Base-by-base conservation (phyloP, 2,329 filamentous ascomycete genomes). In the Fusarium duplospermum region DNA sequence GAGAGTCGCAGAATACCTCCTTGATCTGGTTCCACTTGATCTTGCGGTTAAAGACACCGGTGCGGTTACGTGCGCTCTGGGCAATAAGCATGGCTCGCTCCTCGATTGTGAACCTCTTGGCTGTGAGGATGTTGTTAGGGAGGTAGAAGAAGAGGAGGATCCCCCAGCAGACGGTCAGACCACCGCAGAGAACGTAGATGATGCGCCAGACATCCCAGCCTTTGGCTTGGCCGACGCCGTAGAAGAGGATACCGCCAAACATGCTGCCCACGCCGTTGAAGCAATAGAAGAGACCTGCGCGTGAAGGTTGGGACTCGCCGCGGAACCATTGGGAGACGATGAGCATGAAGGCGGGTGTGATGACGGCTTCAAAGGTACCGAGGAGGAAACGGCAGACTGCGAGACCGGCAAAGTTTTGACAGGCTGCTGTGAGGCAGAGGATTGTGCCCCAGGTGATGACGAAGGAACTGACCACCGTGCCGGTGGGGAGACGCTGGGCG, bases 51-150 rank as follows among this genome's bases (percentile, higher is more conserved):
- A 87, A 82, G 14, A 89, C 83, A 22, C 86, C 86, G 1, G 85
- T 86, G 61, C 82, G 79, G 61, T 88, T 85, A 1, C 83, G 79
- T 3, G 83, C 88, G 42, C 94, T 87, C 79, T 92, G 93, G 67
- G 87, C 89, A 3, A 92, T 90, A 0, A 88, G 92, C 58, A 90
- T 84, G 16, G 77, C 78, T 2, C 78, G 76, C 62, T 80, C 78
- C 50, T 78, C 75, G 2, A 77, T 54, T 0, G 72, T 76, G 62
- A 70, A 79, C 1, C 75, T 62, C 67, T 77, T 74, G 0, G 78
- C 78, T 52, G 83, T 82, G 70, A 86, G 80, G 24, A 85, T 85
- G 4, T 83, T 85, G 72, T 89, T 84, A 0, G 88, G 88, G 3
- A 90, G 82, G 33, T 84, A 78, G 52, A 83, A 76, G 62, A 84